Base-by-base conservation (phyloP, 306 rosid genomes). In the Cicer judaicum region DNA sequence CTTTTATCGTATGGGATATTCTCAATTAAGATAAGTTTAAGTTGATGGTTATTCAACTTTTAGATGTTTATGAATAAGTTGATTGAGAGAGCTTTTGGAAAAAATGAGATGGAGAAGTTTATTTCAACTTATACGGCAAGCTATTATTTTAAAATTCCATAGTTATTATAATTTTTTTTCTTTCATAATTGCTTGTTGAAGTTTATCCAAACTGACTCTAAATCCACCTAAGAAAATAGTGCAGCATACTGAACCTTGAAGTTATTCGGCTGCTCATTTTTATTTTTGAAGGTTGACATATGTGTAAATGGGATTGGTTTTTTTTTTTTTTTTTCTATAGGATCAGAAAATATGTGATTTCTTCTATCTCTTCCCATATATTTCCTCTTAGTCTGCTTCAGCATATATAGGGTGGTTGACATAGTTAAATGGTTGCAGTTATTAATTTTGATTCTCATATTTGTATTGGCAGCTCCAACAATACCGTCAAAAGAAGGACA, bases 401-500 rank as follows among this genome's bases (percentile, higher is more conserved):
- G 54, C 40, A 63, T 13, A 56, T 55, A 38, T 40, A 14, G 53
- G 49, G 53, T 9, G 59, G 59, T 60, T 9, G 54, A 54, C 54
- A 44, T 36, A 60, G 19, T 70, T 75, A 48, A 80, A 49, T 18
- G 84, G 60, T 68, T 59, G 16, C 49, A 36, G 69, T 81, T 74
- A 36, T 75, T 84, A 55, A 77, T 73, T 79, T 24, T 59, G 46
- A 10, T 72, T 41, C 55, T 71, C 44, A 16, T 78, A 64, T 63
- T 54, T 29, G 80, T 57, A 7, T 80, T 65, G 60, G 70, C 92
- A 94, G 97, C 96, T 94, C 71, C 93, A 90, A 76, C 96, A 92
- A 79, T 94, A 21, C 82, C 97, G 96, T 12, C 94, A 94, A 87
- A 94, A 92, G 84, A 94, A 90, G 88, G 98, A 94, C 44, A 62